These are phyloP conservation scores for Phylloporus sp. DNA, from an alignment of 768 basidiomycete species.

Conservation along the genomic window DNA sequence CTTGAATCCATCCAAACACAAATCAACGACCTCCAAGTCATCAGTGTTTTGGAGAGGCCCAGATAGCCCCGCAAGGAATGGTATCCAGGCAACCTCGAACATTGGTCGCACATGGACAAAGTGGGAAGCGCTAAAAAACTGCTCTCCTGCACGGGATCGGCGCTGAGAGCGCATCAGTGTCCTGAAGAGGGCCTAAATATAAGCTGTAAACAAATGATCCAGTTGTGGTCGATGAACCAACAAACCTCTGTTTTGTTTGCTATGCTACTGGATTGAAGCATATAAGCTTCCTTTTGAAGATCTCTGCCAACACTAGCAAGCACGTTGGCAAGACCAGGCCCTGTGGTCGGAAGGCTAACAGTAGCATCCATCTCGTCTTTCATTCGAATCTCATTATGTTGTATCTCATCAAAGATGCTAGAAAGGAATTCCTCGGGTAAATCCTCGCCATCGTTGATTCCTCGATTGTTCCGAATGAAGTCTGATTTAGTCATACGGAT, in stretches of 20 bases:
- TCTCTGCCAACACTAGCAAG: slow-evolving; percentile 90
- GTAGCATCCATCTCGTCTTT: slow-evolving; percentile 88
- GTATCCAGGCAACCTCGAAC: slow-evolving; percentile 99
- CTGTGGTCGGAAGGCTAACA: slow-evolving; percentile 35
- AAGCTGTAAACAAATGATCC: background rate
- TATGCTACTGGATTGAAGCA: slow-evolving; percentile 94
- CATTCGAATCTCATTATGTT: slow-evolving; percentile 93
- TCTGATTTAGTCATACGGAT: slow-evolving; percentile 88
- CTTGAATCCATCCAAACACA: slow-evolving; percentile 94
- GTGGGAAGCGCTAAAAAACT: slow-evolving; percentile 95
- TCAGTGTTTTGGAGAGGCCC: slow-evolving; percentile 93
- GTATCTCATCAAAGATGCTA: slow-evolving; percentile 86
- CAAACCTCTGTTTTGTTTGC: slow-evolving; percentile 90
- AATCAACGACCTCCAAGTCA: slow-evolving; percentile 84
- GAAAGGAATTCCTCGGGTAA: slow-evolving; percentile 81
- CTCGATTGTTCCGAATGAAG: slow-evolving; percentile 92
- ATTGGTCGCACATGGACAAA: slow-evolving; percentile 96
- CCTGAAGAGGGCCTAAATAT: slow-evolving; percentile 73
- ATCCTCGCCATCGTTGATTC: slow-evolving; percentile 88
- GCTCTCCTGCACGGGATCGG: slow-evolving; percentile 72
- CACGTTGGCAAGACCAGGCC: slow-evolving; percentile 74
- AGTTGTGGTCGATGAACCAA: background rate
- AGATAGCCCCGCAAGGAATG: slow-evolving; percentile 92
- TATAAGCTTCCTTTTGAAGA: slow-evolving; percentile 92
- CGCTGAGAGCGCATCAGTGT: slow-evolving; percentile 90